Evolutionary conservation across 345 rosid species (phyloP), one percentile per base, ranked within the genome.

Genomic region (Viola odorata): DNA sequence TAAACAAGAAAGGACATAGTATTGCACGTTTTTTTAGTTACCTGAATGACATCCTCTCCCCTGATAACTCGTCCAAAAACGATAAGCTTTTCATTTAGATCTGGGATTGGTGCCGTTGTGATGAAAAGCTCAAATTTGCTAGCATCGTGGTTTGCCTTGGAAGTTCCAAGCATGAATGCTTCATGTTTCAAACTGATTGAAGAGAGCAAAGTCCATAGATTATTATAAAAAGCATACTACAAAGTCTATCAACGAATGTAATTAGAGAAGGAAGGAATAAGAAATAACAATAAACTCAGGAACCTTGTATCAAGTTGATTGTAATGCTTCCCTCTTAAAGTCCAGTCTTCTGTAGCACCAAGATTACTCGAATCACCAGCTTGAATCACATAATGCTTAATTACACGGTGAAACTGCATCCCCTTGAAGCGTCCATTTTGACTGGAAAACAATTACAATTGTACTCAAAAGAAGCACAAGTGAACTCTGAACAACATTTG

Each of bases 91-190:
- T 71, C 75, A n/a, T 57, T 66, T 3, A 66, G 58, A 61, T 71
- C 75, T 11, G 75, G 75, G 55, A 71, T 71, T 37, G 75, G 75
- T 50, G 75, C 75, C 55, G 75, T 71, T 55, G 75, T 71, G 51
- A 71, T 65, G 63, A 65, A 71, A 42, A 71, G 67, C 49, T 71
- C 63, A 51, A 61, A 61, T 37, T 45, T 55, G 45, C 62, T 66
- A 49, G 45, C 71, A 14, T 52, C 54, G 11, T 55, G 66, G 56
- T 66, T 66, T 61, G 63, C 50, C 58, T 66, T 72, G 6, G 71
- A 66, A 42, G 75, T 66, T 61, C 75, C 75, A 12, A 72, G 53
- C 71, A 72, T 72, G 55, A 72, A 72, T 12, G 71, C 71, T 44
- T 72, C 75, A 23, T 72, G 75, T 39, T 72, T 66, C 63, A 66